Conservation (phyloP, 352 stramenopile genomes). For the Phytopythium delawarense region DNA sequence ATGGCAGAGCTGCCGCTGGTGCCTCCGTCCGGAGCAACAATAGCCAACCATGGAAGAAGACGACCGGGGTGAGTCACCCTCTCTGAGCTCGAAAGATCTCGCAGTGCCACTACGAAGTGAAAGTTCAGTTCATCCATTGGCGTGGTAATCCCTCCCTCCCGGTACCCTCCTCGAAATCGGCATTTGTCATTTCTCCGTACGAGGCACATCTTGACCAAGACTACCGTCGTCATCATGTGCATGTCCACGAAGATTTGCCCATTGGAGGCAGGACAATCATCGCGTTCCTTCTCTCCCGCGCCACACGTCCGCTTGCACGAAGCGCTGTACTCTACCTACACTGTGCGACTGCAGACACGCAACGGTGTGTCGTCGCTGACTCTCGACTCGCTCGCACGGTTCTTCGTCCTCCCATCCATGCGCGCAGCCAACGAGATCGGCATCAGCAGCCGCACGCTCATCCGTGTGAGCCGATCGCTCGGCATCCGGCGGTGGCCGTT, state of each 20-base stretch:
- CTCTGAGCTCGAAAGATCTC: too few species aligned
- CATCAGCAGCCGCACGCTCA: conserved; percentile 48
- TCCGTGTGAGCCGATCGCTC: conserved; percentile 43
- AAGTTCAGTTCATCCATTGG: too few species aligned
- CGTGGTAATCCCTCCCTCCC: too few species aligned
- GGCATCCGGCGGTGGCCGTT: conserved; percentile 47
- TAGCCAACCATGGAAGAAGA: too few species aligned
- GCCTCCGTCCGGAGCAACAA: too few species aligned
- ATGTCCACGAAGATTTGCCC: background rate
- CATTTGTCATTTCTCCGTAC: background rate
- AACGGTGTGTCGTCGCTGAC: conserved; percentile 35
- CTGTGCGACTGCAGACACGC: conserved; percentile 24
- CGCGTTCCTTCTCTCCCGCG: background rate
- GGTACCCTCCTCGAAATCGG: background rate
- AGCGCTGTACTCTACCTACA: conserved; percentile 20
- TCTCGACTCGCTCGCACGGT: conserved; percentile 33
- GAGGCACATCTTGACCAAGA: background rate
- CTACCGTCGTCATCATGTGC: background rate
- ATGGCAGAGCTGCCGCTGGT: too few species aligned
- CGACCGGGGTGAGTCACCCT: too few species aligned
- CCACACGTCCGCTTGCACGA: background rate
- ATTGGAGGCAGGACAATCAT: background rate
- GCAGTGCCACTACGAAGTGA: too few species aligned
- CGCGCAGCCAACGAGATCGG: conserved; percentile 40
- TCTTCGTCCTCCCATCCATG: conserved; percentile 42